Conservation (phyloP, 2,329 filamentous ascomycete species). For the Cadophora malorum region DNA sequence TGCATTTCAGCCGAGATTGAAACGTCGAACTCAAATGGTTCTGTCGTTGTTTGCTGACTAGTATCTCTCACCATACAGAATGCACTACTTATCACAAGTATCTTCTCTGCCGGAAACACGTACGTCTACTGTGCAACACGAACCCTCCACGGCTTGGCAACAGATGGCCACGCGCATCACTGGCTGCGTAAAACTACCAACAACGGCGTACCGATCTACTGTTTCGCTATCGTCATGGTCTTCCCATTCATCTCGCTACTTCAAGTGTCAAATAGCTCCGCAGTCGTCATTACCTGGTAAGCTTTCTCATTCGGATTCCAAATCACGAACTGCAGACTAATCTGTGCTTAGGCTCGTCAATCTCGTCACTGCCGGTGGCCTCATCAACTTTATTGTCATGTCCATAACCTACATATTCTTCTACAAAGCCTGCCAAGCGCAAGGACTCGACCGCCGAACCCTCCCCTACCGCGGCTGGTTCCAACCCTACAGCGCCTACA, state of each 20-base stretch:
- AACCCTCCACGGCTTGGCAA: constrained; percentile 70
- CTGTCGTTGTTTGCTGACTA: no score
- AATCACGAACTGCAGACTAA: neutral
- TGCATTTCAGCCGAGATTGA: no score
- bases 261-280: constrained; percentile 58
- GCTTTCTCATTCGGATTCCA: neutral
- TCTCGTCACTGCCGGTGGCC: constrained; percentile 71
- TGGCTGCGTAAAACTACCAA: constrained; percentile 58
- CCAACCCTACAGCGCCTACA: constrained; percentile 70
- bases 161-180: constrained; percentile 69
- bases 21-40: no score
- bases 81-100: constrained; percentile 69
- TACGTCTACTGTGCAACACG: constrained; percentile 71
- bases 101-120: constrained; percentile 65
- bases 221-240: constrained; percentile 68
- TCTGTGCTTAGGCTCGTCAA: constrained; percentile 41
- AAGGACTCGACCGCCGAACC: constrained; percentile 67
- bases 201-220: constrained; percentile 63
- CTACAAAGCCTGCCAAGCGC: constrained; percentile 67
- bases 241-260: constrained; percentile 76
- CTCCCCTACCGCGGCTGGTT: constrained; percentile 69
- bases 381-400: constrained; percentile 74
- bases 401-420: constrained; percentile 74
- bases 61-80: constrained; percentile 49
- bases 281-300: constrained; percentile 46